Evolutionary conservation across 495 filamentous ascomycete genomes (phyloP), one percentile per base, ranked within the genome.

Genomic region (Massariosphaeria phaeospora): DNA sequence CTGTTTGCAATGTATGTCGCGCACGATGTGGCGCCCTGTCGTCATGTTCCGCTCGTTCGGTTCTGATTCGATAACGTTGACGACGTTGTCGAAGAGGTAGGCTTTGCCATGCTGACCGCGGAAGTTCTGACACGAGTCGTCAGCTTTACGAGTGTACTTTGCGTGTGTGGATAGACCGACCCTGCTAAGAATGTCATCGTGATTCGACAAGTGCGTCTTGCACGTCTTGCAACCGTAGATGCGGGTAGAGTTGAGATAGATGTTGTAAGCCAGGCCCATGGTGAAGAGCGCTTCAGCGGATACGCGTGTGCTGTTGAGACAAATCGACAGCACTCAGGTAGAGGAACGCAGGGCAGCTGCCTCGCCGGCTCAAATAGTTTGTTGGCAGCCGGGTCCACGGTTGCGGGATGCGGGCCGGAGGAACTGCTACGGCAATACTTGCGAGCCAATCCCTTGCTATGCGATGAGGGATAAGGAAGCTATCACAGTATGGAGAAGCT

Each of bases 51-150:
- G 89, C 72, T 98, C 94, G 48, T 79, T 80, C 11, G 91, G 81
- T 35, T 94, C 88, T 59, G 81, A 82, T 45, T 81, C 74, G 46
- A 79, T 84, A 69, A 94, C 77, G 72, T 98, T 98, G 66, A 98
- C 93, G 43, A 97, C 93, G 47, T 63, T 82, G 71, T 89, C 84
- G 81, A 98, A 98, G 59, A 98, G 86, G 73, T 88, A 98, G 39
- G 93, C 93, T 75, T 98, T 98, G 60, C 93, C 93, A 65, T 97
- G 94, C 68, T 96, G 91, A 67, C 93, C 93, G 53, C 93, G 90
- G 79, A 98, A 98, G 70, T 91, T 96, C 93, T 98, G 68, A 52
- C 38, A 25, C 35, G 27, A 47, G 15, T 41, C 17, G 43, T 48
- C 42, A 53, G 26, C 50, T 30, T 15, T 1, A 26, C 10, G 12